These are phyloP conservation scores for Phragmites australis DNA, from an alignment of 176 grass and related monocot species.

Conservation along the genomic window DNA sequence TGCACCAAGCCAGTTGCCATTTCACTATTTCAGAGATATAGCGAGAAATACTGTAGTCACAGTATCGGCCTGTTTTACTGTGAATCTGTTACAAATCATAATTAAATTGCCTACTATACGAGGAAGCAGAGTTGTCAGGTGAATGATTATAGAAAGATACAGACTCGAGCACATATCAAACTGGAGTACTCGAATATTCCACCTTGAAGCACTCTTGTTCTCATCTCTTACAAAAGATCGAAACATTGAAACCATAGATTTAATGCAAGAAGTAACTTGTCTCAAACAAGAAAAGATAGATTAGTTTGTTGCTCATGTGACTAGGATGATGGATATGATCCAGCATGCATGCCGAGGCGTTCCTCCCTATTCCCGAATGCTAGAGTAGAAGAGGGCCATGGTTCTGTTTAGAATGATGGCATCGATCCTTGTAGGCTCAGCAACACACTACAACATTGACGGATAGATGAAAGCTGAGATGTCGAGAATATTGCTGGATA, in stretches of 20 bases:
- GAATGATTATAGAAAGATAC: not conserved
- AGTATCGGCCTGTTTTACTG: not conserved
- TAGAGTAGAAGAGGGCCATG: not conserved
- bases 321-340: not conserved
- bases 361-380: not conserved
- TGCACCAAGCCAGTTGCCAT: not conserved
- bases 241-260: not conserved
- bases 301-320: not conserved
- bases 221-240: not conserved
- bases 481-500: not conserved
- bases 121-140: not conserved
- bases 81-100: conserved; percentile 8
- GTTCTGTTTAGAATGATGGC: not conserved
- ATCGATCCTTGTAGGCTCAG: not conserved
- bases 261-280: not conserved
- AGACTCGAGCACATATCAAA: not conserved
- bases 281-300: not conserved
- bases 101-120: not conserved
- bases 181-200: no score
- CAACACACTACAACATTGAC: not conserved
- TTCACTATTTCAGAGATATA: not conserved
- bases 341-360: not conserved
- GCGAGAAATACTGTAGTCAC: not conserved
- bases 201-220: not conserved
- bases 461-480: not conserved